These are phyloP conservation scores for Pseudocercospora crystallina DNA, from an alignment of 2,329 filamentous ascomycete genomes.

Conservation along the genomic window DNA sequence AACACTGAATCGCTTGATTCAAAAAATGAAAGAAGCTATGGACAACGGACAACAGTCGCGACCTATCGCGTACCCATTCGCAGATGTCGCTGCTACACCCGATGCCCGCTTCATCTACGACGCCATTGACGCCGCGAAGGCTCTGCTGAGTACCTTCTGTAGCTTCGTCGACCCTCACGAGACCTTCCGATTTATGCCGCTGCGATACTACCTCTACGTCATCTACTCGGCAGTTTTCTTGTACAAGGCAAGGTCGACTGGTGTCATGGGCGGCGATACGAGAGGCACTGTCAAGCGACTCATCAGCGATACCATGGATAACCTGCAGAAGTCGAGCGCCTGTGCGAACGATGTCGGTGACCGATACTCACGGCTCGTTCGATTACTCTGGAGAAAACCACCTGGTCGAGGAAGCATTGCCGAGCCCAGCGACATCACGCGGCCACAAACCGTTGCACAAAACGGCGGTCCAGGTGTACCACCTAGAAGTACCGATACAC, in stretches of 20 bases:
- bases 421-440: constrained; percentile 23
- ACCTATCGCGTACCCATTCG: constrained; percentile 28
- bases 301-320: constrained; percentile 59
- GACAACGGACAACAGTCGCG: constrained; percentile 24
- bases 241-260: constrained; percentile 63
- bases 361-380: constrained; percentile 61
- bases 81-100: constrained; percentile 55
- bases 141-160: constrained; percentile 60
- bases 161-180: constrained; percentile 59
- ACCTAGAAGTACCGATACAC: constrained; percentile 7
- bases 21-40: constrained; percentile 28
- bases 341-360: constrained; percentile 61
- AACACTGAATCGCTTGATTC: constrained; percentile 32
- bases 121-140: constrained; percentile 63
- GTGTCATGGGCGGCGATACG: constrained; percentile 57
- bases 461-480: constrained; percentile 13
- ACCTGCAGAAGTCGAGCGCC: constrained; percentile 59
- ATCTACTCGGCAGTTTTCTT: constrained; percentile 66
- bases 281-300: constrained; percentile 58
- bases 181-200: constrained; percentile 63
- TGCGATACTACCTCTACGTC: constrained; percentile 62
- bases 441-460: constrained; percentile 17
- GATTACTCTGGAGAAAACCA: constrained; percentile 57
- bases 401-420: constrained; percentile 27
- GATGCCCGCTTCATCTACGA: constrained; percentile 68